Evolutionary conservation across 331 rosid genomes (phyloP), one percentile per base, ranked within the genome.

Genomic region (Quercus lobata): DNA sequence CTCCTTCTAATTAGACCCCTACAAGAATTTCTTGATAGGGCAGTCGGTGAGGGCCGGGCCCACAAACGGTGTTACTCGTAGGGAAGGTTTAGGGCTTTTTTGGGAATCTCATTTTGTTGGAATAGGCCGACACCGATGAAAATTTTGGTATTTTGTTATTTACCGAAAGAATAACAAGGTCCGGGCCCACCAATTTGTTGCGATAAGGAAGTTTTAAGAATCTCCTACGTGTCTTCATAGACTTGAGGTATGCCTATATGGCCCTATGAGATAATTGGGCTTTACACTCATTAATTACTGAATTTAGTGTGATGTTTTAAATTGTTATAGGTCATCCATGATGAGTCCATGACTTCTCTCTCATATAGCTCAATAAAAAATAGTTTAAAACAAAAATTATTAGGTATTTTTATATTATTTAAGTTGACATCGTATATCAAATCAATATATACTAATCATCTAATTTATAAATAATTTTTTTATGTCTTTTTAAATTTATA

Each of bases 201-300:
- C 0, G 72, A 68, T 19, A 19, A 9, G 41, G 29, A 68, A 34
- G 58, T 53, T 68, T 68, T 58, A 25, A 52, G 73, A 79, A 61
- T 79, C 82, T 52, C 41, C 6, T 72, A 61, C 66, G n/a, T 32
- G 62, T 14, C 7, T 72, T 8, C 25, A 60, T 77, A 22, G 76
- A 72, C 82, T 41, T 22, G 49, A 0, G 15, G 17, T 37, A 11
- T 7, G 55, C 24, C 46, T 41, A 18, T 57, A 41, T 9, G 49
- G 65, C 7, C 25, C 71, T 71, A 5, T 19, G 74, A 70, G 66
- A 79, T 5, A 21, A 58, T 0, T 22, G 34, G 27, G 18, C 2
- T 60, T 60, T 14, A 4, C 55, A 49, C 17, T 49, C 55, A 12
- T 49, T 49, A 49, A 14, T 49, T 49, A 49, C 55, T 49, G 55